Evolutionary conservation across 1,139 yeast species (phyloP).

Genomic region (Ogataea hybrid): DNA sequence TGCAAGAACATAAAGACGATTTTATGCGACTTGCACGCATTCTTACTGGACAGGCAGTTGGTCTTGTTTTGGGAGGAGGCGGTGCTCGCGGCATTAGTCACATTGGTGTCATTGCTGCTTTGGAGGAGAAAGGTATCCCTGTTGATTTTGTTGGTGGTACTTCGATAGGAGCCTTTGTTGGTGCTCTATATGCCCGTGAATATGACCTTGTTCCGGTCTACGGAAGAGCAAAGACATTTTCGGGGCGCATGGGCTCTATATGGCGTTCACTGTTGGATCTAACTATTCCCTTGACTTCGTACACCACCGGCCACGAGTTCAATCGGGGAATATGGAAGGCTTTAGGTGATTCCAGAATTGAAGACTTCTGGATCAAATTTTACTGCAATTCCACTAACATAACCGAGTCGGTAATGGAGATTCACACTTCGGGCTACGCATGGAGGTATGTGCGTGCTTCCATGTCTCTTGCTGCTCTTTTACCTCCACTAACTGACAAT

Average conservation of each 20-base stretch:
- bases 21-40: conserved; percentile 86
- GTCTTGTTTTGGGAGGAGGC: conserved; percentile 94
- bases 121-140: conserved; percentile 94
- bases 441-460: conserved; percentile 97
- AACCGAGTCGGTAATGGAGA: conserved; percentile 93
- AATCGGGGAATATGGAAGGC: conserved; percentile 96
- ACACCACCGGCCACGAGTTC: conserved; percentile 95
- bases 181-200: conserved; percentile 91
- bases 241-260: conserved; percentile 74
- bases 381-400: conserved; percentile 94
- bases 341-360: conserved; percentile 88
- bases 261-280: conserved; percentile 86
- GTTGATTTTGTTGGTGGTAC: conserved; percentile 95
- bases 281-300: conserved; percentile 91
- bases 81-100: conserved; percentile 97
- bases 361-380: conserved; percentile 91
- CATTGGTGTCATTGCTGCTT: conserved; percentile 84
- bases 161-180: conserved; percentile 93
- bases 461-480: conserved; percentile 91
- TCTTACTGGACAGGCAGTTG: conserved; percentile 89
- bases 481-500: conserved; percentile 85
- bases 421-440: conserved; percentile 87
- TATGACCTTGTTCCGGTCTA: conserved; percentile 88
- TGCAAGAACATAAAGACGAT: conserved; percentile 75
- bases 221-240: conserved; percentile 85